Conservation (phyloP, 2,329 filamentous ascomycete genomes). For the Zymoseptoria ardabiliae region DNA sequence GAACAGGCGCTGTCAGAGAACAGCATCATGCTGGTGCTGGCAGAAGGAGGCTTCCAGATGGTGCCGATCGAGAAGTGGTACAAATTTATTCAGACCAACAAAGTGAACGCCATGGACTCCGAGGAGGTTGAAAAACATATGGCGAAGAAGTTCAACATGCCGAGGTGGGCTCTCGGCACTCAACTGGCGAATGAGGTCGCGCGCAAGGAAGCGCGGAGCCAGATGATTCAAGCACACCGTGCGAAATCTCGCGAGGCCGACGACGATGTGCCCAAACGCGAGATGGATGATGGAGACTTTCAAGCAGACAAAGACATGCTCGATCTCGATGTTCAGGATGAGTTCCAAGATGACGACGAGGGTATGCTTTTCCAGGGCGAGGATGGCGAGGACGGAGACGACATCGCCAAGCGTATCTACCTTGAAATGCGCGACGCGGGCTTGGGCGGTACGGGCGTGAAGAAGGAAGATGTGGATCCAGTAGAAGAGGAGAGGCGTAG, state of each 20-base stretch:
- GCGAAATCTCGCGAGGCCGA: constrained; percentile 12
- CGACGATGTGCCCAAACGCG: constrained; percentile 37
- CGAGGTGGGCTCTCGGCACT: constrained; percentile 70
- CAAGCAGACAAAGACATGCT: constrained; percentile 57
- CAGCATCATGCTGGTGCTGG: constrained; percentile 70
- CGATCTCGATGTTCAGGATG: constrained; percentile 58
- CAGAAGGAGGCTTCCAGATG: constrained; percentile 66
- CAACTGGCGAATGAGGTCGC: constrained; percentile 39
- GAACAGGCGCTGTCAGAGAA: constrained; percentile 77
- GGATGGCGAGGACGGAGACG: constrained; percentile 64
- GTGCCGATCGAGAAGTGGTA: constrained; percentile 95
- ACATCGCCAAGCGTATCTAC: constrained; percentile 59
- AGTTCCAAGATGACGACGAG: constrained; percentile 85
- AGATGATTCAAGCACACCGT: constrained; percentile 39
- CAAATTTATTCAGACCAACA: constrained; percentile 63
- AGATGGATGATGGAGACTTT: constrained; percentile 35
- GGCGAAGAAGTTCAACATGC: constrained; percentile 67
- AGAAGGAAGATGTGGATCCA: constrained; percentile 43
- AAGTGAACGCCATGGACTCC: constrained; percentile 60
- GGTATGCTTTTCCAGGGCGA: constrained; percentile 70
- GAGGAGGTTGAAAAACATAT: constrained; percentile 82
- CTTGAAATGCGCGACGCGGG: constrained; percentile 81
- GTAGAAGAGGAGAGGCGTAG: constrained; percentile 59
- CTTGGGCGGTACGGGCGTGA: constrained; percentile 56
- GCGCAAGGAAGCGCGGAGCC: constrained; percentile 33